Conservation (phyloP, 805 yeast species). For the Kregervanrija fluxuum region DNA sequence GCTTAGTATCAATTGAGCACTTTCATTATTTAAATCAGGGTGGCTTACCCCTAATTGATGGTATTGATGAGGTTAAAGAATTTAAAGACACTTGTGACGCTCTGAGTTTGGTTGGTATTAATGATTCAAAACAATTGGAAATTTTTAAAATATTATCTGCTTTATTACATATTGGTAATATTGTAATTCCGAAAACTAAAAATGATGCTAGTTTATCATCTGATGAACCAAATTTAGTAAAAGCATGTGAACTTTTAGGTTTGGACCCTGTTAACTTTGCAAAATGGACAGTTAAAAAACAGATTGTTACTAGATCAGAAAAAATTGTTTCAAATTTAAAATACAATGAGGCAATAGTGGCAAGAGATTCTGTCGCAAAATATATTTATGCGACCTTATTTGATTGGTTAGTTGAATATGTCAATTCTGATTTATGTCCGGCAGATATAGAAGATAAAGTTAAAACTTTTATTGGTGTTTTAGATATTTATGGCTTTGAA, state of each 20-base stretch:
- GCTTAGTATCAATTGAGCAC: slow-evolving; percentile 58
- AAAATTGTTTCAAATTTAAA: slow-evolving; percentile 79
- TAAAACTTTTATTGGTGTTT: slow-evolving; percentile 82
- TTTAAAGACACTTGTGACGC: slow-evolving; percentile 73
- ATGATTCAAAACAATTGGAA: slow-evolving; percentile 46
- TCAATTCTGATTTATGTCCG: slow-evolving; percentile 76
- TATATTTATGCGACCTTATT: slow-evolving; percentile 87
- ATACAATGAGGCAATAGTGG: slow-evolving; percentile 78
- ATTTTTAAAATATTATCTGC: slow-evolving; percentile 82
- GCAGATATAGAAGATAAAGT: slow-evolving; percentile 54
- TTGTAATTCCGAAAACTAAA: slow-evolving; percentile 76
- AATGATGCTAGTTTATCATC: slow-evolving; percentile 73
- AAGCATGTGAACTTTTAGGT: slow-evolving; percentile 80
- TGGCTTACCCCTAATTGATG: slow-evolving; percentile 58
- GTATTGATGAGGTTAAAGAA: slow-evolving; percentile 79
- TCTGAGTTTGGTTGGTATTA: slow-evolving; percentile 70
- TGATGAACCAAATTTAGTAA: slow-evolving; percentile 79
- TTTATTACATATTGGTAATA: slow-evolving; percentile 86
- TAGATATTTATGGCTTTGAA: slow-evolving; percentile 97
- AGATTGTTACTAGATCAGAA: slow-evolving; percentile 86
- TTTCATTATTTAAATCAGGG: slow-evolving; percentile 87
- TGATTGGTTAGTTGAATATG: slow-evolving; percentile 88
- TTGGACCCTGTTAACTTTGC: slow-evolving; percentile 67
- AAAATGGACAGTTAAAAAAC: slow-evolving; percentile 90
- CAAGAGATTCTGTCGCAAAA: slow-evolving; percentile 95